Percentiles rank a stretch among this genome's conserved stretches.
Evolutionary conservation across 1,284 basidiomycete genomes (phyloP).

Genomic region (Ustilago hordei): DNA sequence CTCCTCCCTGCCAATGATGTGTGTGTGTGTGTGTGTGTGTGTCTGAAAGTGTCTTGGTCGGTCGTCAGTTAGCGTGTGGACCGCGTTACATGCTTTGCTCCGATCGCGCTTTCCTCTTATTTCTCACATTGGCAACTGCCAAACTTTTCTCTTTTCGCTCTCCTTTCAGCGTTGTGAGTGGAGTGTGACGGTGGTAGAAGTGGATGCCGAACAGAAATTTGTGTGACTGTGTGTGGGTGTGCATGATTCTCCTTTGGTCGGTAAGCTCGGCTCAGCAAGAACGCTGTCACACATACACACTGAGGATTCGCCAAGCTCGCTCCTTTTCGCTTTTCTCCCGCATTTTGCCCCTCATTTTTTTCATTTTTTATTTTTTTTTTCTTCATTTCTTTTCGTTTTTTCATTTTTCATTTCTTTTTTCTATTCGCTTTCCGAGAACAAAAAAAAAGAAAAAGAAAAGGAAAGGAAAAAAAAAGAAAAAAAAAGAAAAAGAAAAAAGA

Average conservation of each 20-base stretch:
- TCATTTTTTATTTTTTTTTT: not conserved
- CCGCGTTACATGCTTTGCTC: not conserved
- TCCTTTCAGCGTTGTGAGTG: not conserved
- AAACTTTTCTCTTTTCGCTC: not conserved
- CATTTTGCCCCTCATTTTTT: not conserved
- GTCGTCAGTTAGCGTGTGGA: conserved; percentile 3
- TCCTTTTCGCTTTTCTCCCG: not conserved
- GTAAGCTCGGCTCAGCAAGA: conserved; percentile 1
- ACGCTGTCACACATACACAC: not conserved
- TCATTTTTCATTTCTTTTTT: not conserved
- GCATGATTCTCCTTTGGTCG: not conserved
- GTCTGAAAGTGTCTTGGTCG: not conserved
- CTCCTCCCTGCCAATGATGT: not conserved
- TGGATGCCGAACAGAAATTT: not conserved
- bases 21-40: no score
- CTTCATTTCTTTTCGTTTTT: not conserved
- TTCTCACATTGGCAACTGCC: not conserved
- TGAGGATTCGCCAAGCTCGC: conserved; percentile 2
- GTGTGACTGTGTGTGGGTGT: not conserved
- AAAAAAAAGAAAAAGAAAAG: not conserved
- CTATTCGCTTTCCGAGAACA: not conserved
- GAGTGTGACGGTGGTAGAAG: not conserved
- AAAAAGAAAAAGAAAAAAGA: not conserved
- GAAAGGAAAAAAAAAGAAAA: not conserved
- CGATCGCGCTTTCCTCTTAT: not conserved